phyloP scores from a whole-genome alignment of 164 flowering plant species.

The Kalanchoe fedtschenkoi region DNA sequence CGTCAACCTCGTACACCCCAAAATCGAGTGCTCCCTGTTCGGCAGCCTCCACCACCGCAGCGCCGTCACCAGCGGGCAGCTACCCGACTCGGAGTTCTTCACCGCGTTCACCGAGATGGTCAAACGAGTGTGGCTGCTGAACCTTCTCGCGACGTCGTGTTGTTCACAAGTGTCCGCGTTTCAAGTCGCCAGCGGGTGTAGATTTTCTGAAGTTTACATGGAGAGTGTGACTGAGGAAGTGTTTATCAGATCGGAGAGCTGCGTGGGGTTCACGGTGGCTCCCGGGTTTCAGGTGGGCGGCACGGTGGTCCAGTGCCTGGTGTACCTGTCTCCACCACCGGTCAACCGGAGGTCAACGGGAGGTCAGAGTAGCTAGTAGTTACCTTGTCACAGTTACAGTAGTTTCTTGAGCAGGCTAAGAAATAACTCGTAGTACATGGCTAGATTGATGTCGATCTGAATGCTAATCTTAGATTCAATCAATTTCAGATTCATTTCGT shows the following conservation, averaged over 20 bases:
- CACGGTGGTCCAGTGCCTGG: slow-evolving; percentile 10
- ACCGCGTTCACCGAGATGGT: slow-evolving; percentile 59
- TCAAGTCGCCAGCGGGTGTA: slow-evolving; percentile 32
- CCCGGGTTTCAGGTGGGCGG: slow-evolving; percentile 76
- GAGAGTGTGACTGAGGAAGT: slow-evolving; percentile 43
- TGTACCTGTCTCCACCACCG: not conserved
- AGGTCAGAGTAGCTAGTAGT: slow-evolving; percentile 1
- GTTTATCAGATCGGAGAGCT: slow-evolving; percentile 10
- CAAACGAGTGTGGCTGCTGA: slow-evolving; percentile 57
- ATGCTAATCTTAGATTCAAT: no score
- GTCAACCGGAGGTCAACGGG: not conserved
- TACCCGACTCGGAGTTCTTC: slow-evolving; percentile 58
- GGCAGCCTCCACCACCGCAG: slow-evolving; percentile 61
- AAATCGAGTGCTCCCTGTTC: slow-evolving; percentile 68
- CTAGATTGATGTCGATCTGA: no score
- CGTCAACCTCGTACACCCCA: slow-evolving; percentile 52
- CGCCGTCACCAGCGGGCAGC: slow-evolving; percentile 34
- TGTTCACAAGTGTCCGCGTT: slow-evolving; percentile 41
- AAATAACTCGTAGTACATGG: not conserved
- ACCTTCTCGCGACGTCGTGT: slow-evolving; percentile 48
- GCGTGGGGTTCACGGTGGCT: slow-evolving; percentile 54
- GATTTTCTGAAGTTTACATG: slow-evolving; percentile 85
- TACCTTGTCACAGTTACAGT: not conserved
- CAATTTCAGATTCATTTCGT: no score
- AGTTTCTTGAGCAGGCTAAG: not conserved